Base-by-base conservation (phyloP, 1,284 basidiomycete species). In the Apiotrichum domesticum region DNA sequence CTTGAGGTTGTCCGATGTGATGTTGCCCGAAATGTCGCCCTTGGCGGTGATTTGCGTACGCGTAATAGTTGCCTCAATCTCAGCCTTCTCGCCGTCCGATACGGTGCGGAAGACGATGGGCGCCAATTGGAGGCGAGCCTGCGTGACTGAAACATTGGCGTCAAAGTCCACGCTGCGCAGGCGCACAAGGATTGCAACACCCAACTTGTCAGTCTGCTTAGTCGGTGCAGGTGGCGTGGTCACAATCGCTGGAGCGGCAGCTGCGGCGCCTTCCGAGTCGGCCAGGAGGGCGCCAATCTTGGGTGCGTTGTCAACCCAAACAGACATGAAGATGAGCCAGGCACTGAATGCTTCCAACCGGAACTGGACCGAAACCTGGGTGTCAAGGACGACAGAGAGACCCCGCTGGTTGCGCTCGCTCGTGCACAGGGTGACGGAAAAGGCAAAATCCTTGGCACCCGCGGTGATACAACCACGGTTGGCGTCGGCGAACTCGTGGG, bases 1-100 rank as follows among this genome's bases (percentile, higher is more conserved):
- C 15, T 83, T 79, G 67, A 88, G 86, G 59, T 85, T 80, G 4
- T 87, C 84, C 41, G 90, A 85, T 35, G 77, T 76, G 21, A 85
- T 77, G 55, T 82, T 78, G 2, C 90, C 90, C 0, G 87, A 85
- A 9, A 94, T 77, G 57, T 89, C 88, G 6, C 90, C 88, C 52
- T 80, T 80, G 0, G 87, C 88, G 4, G 75, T 65, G 37, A 90
- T 78, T 34, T 81, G 74, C 32, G 90, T 79, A 35, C 84, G 78
- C 10, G 80, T 81, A n/a, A 92, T 81, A 33, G 81, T 81, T 1
- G 92, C 64, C 11, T 85, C 85, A 3, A 90, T 49, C 29, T 70
- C 65, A 4, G 70, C 66, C 34, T 61, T 59, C 46, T 69, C 66
- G 13, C 73, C 73, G 50, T 75, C 66, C 3, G 72, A 68, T 4